phyloP scores from a whole-genome alignment of 768 basidiomycete species.

The Termitomyces sp. region DNA sequence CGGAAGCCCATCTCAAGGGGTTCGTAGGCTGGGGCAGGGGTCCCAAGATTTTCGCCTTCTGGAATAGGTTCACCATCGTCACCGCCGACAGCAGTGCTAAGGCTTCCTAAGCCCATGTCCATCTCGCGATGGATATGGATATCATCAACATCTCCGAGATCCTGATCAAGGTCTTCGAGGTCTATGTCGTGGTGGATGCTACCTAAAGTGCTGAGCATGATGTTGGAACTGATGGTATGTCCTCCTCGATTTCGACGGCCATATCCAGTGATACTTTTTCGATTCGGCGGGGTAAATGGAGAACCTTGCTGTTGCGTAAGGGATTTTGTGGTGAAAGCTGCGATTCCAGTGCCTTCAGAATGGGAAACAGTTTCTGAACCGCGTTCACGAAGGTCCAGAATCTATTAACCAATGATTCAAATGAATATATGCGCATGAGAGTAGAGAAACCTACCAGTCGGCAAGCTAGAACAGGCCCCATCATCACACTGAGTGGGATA shows the following conservation, averaged over 20 bases:
- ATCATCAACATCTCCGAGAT: constrained; percentile 53
- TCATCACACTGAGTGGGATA: constrained; percentile 81
- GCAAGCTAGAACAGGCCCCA: constrained; percentile 74
- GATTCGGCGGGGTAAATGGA: constrained; percentile 47
- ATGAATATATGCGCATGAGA: constrained; percentile 4
- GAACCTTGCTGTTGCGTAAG: constrained; percentile 49
- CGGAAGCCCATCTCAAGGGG: constrained; percentile 43
- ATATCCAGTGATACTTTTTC: constrained; percentile 34
- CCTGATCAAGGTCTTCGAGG: constrained; percentile 43
- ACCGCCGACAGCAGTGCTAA: constrained; percentile 46
- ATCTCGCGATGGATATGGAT: constrained; percentile 50
- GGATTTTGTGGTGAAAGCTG: constrained; percentile 62
- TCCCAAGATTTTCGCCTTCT: constrained; percentile 34
- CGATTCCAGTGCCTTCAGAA: constrained; percentile 66
- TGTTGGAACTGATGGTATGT: constrained; percentile 52
- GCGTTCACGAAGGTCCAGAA: constrained; percentile 77
- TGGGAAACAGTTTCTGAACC: constrained; percentile 75
- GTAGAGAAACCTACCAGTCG: constrained; percentile 45
- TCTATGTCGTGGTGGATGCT: constrained; percentile 48
- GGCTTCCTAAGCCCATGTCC: constrained; percentile 44
- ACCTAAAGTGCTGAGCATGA: constrained; percentile 59
- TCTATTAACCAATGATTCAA: constrained; percentile 30
- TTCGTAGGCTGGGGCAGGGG: constrained; percentile 52
- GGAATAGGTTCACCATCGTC: constrained; percentile 47
- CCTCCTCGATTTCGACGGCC: constrained; percentile 34